Base-by-base conservation (phyloP, 805 yeast genomes). In the Ascoidea tarda region DNA sequence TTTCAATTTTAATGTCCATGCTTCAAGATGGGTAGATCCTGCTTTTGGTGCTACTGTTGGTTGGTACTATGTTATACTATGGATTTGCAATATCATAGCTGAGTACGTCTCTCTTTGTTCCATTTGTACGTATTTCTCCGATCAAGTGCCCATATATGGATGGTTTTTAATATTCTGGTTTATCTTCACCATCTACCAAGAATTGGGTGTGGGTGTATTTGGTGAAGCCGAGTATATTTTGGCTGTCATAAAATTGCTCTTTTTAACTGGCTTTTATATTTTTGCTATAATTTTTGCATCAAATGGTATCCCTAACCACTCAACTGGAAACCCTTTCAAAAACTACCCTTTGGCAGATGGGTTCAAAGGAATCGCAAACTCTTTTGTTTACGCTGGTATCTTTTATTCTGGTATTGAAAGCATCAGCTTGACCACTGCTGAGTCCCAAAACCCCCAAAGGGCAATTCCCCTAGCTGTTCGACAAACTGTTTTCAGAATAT, bases 1-100 rank as follows among this genome's bases (percentile, higher is more conserved):
- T 47, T 69, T 74, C 50, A 78, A 78, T 46, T 78, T 78, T 59
- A 73, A 79, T 32, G 70, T 77, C 16, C 63, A 75, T 54, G 82
- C 79, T 4, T 69, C 75, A 52, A 69, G 73, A 57, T 72, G 73
- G 54, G 69, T 78, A 5, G 79, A 79, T 51, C 71, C 69, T 50
- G 82, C 81, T 3, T 75, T 73, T 56, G 84, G 84, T 33, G 81
- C 79, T 6, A 69, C 81, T 1, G 67, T 78, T 21, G 78, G 81
- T 0, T 66, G 79, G 66, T 70, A 66, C 52, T 79, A 79, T 59
- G 76, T 73, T 16, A 72, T 79, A 28, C 66, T 79, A 48, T 79
- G 83, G 83, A 62, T 76, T 38, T 78, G 81, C 0, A 78, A 75
- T 28, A 64, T 76, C 56, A 74, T 80, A 48, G 71, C 76, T 42